phyloP scores from a whole-genome alignment of 257 asterid genomes.

The Solanum bukasovii region DNA sequence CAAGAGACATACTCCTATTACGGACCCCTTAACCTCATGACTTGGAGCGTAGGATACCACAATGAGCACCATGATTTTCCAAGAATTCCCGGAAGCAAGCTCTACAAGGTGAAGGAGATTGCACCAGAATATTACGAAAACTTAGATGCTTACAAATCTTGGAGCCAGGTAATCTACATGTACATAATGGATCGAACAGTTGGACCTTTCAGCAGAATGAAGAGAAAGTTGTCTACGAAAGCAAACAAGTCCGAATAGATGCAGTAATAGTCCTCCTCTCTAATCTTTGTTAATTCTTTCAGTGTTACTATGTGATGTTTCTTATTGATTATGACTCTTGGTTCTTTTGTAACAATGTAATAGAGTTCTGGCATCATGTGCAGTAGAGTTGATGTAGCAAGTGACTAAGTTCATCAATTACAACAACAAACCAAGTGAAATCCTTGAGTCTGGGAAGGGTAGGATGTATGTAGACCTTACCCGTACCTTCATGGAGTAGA shows the following conservation, averaged over 20 bases:
- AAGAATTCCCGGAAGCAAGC: constrained; percentile 82
- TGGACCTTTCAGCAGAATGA: constrained; percentile 89
- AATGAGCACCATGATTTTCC: constrained; percentile 98
- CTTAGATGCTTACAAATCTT: constrained; percentile 57
- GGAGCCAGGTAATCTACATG: constrained; percentile 89
- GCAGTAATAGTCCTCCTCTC: background rate
- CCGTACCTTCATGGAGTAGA: background rate
- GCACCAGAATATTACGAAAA: constrained; percentile 71
- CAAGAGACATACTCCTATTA: constrained; percentile 91
- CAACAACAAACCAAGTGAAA: background rate
- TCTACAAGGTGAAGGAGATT: constrained; percentile 83
- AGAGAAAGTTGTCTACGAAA: constrained; percentile 48
- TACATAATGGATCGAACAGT: constrained; percentile 66
- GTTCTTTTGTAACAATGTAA: background rate
- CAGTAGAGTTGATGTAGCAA: background rate
- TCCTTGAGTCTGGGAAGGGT: background rate
- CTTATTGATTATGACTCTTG: background rate
- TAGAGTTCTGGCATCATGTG: background rate
- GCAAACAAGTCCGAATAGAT: constrained; percentile 40
- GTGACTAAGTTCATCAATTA: background rate
- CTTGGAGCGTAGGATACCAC: constrained; percentile 91
- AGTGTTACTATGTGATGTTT: background rate
- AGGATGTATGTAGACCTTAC: background rate
- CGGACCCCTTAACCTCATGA: constrained; percentile 77
- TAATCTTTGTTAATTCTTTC: background rate